Evolutionary conservation across 768 basidiomycete genomes (phyloP), one percentile per base, ranked within the genome.

Genomic region (Cystobasidium ongulense): DNA sequence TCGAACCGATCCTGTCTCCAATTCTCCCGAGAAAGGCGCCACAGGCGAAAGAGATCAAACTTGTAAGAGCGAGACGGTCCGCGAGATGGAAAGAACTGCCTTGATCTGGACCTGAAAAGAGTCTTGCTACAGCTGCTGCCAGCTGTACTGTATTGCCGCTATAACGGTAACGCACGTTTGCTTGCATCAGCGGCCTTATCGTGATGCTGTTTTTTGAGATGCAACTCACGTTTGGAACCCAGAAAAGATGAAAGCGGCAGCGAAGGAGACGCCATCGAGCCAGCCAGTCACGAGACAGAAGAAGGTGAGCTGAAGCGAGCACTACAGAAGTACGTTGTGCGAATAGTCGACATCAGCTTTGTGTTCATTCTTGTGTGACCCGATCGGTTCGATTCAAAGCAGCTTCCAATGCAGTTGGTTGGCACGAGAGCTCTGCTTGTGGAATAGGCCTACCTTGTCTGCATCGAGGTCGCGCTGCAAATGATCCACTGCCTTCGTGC

Each of bases 141-240:
- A 94, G 84, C 87, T 93, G 82, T 27, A 82, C 81, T 50, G 82
- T 78, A 61, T 80, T 80, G 2, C 82, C 82, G 72, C 74, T 75
- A 33, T 23, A 25, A 15, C 29, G 11, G 35, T 21, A 57, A 38
- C 38, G 29, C 17, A 75, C 70, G 71, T 59, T 61, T 59, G 59
- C 53, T 74, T 68, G 38, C 62, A 66, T 10, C 61, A 64, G 31
- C 68, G 15, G 46, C 13, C 23, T 41, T 43, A 53, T 35, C 59
- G 36, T 57, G n/a, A n/a, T n/a, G n/a, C n/a, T n/a, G 75, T 3
- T 43, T 41, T 41, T 27, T 77, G 81, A 72, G 77, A 88, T 86
- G 86, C 86, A 79, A 90, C 90, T 64, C 89, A 90, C 0, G 90
- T 91, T 81, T 91, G 90, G 81, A 91, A 91, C 17, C 88, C 90